Conservation (phyloP, 164 flowering plant genomes). For the Buxus sempervirens region DNA sequence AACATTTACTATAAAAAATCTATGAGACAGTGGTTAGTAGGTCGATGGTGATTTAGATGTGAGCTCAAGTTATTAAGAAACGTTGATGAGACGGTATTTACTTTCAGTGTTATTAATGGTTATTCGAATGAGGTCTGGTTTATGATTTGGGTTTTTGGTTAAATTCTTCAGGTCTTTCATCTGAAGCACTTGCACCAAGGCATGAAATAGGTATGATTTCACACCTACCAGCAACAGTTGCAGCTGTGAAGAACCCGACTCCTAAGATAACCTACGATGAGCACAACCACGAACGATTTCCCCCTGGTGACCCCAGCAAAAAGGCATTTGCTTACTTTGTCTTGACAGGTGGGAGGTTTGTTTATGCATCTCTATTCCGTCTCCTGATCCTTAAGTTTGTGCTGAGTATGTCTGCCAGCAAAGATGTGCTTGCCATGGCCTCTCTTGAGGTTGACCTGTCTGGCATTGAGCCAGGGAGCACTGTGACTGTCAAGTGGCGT, state of each 20-base stretch:
- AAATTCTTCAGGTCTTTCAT: slow-evolving; percentile 21
- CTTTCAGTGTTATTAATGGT: too few species aligned
- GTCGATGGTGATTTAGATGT: too few species aligned
- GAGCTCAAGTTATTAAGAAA: too few species aligned
- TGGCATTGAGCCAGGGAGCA: slow-evolving; percentile 35
- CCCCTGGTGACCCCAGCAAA: slow-evolving; percentile 45
- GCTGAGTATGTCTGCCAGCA: slow-evolving; percentile 41
- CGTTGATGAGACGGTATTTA: too few species aligned
- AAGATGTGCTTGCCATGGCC: slow-evolving; percentile 40
- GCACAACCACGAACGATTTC: slow-evolving; percentile 39
- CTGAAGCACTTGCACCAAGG: slow-evolving; percentile 28
- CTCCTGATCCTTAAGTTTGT: slow-evolving; percentile 37
- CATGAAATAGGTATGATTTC: slow-evolving; percentile 23
- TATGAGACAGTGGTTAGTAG: too few species aligned
- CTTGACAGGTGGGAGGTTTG: slow-evolving; percentile 38
- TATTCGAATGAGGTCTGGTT: background rate
- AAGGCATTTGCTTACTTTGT: slow-evolving; percentile 41
- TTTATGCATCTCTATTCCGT: slow-evolving; percentile 36
- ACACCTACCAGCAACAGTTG: slow-evolving; percentile 32
- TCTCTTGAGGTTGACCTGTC: slow-evolving; percentile 41
- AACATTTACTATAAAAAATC: too few species aligned
- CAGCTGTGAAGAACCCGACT: slow-evolving; percentile 33
- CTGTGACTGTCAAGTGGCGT: slow-evolving; percentile 46
- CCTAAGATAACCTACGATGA: slow-evolving; percentile 32
- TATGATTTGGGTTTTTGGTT: background rate